Evolutionary conservation across 2,329 filamentous ascomycete species (phyloP).

Genomic region (Talaromyces funiculosus): DNA sequence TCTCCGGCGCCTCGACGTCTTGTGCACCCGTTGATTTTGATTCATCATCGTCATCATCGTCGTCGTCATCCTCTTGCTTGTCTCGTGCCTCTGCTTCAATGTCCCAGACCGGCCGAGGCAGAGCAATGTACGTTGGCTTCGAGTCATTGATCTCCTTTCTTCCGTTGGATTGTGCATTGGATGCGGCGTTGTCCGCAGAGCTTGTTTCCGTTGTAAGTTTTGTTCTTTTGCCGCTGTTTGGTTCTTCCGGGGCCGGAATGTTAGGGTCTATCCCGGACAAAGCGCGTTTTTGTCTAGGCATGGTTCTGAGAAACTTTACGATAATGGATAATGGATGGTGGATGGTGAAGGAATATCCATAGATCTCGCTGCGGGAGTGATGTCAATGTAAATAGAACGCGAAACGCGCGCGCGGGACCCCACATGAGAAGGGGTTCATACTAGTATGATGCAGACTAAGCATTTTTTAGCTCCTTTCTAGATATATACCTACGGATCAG

Average conservation of each 20-base stretch:
- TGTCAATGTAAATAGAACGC: not conserved
- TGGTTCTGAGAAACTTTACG: not conserved
- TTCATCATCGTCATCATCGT: not conserved
- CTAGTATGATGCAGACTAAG: no score
- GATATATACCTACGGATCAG: not conserved
- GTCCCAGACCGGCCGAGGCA: conserved; percentile 8
- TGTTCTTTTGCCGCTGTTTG: not conserved
- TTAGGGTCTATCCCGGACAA: not conserved
- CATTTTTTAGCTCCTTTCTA: not conserved
- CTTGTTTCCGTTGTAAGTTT: not conserved
- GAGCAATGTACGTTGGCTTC: not conserved
- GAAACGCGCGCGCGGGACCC: not conserved
- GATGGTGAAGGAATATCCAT: not conserved
- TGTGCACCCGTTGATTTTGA: not conserved
- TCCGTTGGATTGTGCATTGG: not conserved
- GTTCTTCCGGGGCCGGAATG: not conserved
- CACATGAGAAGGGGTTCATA: not conserved
- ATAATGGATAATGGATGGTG: not conserved
- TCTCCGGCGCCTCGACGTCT: not conserved
- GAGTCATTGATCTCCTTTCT: not conserved
- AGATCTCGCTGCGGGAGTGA: not conserved
- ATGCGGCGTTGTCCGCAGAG: not conserved
- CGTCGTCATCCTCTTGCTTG: not conserved
- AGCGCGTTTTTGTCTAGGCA: conserved; percentile 7
- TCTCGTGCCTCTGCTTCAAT: not conserved